Percentiles rank a stretch among this genome's conserved stretches.
These are phyloP conservation scores for Teratosphaeriaceae sp. DNA, from an alignment of 2,329 filamentous ascomycete genomes.

Conservation along the genomic window DNA sequence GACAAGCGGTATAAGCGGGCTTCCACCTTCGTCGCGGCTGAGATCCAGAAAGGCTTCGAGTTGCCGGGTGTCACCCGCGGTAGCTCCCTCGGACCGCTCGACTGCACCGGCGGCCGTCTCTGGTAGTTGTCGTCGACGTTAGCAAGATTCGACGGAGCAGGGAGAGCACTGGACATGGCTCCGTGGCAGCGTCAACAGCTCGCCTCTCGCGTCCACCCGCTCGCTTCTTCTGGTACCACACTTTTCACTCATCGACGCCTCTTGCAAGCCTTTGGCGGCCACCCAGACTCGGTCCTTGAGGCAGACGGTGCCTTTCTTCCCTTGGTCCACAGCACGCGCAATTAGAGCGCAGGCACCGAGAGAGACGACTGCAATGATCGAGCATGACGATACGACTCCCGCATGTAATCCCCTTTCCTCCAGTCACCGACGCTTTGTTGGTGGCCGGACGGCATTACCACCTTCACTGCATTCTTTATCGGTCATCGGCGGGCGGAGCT, in stretches of 20 bases:
- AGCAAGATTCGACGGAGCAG: no score
- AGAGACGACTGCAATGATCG: constrained; percentile 9
- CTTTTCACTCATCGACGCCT: no score
- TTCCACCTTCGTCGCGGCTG: constrained; percentile 69
- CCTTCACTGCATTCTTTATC: constrained; percentile 2
- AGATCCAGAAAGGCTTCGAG: constrained; percentile 57
- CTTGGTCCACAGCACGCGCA: constrained; percentile 3
- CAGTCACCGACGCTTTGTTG: neutral
- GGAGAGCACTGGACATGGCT: no score
- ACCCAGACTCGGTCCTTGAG: neutral
- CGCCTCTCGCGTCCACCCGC: neutral
- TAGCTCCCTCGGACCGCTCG: constrained; percentile 2
- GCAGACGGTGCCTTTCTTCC: constrained; percentile 2
- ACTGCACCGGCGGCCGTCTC: constrained; percentile 5
- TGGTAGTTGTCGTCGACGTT: constrained; percentile 9
- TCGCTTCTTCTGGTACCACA: no score
- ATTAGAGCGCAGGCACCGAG: constrained; percentile 5
- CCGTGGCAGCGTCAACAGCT: neutral
- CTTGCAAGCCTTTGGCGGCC: no score
- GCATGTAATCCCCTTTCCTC: constrained; percentile 2
- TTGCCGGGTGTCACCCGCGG: constrained; percentile 32
- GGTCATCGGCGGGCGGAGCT: neutral
- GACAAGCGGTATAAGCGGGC: constrained; percentile 83
- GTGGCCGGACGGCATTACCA: neutral
- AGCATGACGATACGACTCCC: constrained; percentile 8